Base-by-base conservation (phyloP, 228 moss, liverwort and hornwort genomes). In the Sphagnum magellanicum region DNA sequence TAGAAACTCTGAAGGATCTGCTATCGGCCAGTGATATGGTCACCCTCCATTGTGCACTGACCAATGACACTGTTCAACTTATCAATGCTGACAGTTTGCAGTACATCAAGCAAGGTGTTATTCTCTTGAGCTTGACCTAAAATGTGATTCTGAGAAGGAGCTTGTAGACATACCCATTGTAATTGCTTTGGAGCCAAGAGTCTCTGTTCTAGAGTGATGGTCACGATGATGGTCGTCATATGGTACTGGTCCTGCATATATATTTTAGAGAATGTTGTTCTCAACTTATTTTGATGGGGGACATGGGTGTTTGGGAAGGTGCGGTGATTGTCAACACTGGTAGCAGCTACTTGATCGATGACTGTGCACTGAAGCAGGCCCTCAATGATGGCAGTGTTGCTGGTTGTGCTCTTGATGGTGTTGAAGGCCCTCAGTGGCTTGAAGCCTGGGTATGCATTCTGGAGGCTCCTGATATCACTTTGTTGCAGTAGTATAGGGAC, bases 371-470 rank as follows among this genome's bases (percentile, higher is more conserved):
- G 82, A 97, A 97, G 70, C 89, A 97, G 78, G 89, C 93, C 12
- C 83, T 97, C 51, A 90, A 93, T 65, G 88, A 82, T 60, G 97
- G 97, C 72, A 81, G 81, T 5, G 77, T 97, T 63, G 90, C 93
- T 60, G 93, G 97, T 69, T 93, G 89, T 76, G 97, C 97, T 46
- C 79, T 97, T 51, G 97, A 97, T 71, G 97, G 97, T 67, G 90
- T 90, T 5, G 97, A 97, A 88, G 93, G 97, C 53, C 97, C 97
- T 14, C 93, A 91, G 72, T 97, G 97, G 97, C 82, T 93, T 57
- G 97, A 97, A 82, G 97, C 97, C 68, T 97, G 97, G 97, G 97
- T 97, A 88, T 66, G 76, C 58, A 8, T 7, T n/a, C 52, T 51
- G 9, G 11, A n/a, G 15, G 61, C 15, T 16, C 12, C 55, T 55